Evolutionary conservation across 768 basidiomycete species (phyloP), one percentile per base, ranked within the genome.

Genomic region (Holtermannia corniformis): DNA sequence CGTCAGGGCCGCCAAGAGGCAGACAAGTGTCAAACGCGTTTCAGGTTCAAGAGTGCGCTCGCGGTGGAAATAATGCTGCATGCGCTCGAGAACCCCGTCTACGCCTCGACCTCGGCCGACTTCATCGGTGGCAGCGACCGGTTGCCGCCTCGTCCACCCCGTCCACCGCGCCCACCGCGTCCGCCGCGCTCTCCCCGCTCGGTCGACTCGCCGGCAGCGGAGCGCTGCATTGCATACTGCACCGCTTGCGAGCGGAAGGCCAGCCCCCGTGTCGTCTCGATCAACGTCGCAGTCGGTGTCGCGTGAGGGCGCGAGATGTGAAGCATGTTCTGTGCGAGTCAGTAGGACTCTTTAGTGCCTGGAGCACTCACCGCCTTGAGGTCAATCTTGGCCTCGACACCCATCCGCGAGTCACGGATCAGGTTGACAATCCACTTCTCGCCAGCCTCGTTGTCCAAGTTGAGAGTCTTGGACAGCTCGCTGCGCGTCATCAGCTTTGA

Each of bases 391-490:
- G 93, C 93, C 62, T 97, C 93, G 1, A 87, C 85, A 13, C 89
- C 89, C 85, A 93, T 89, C 44, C 90, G 81, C 4, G 92, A 93
- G 74, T 97, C 95, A 27, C 95, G 83, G 64, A 97, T 95, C 56
- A 97, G 85, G 76, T 97, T 96, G 64, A 97, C 95, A 57, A 97
- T 93, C 93, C 93, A 99, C 65, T 93, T 93, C 71, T 99, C 95
- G 47, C 93, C 95, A 68, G 97, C 95, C 59, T 90, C 90, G 41
- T 78, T 81, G n/a, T 86, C 84, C 45, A 97, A 79, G 72, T 96
- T 96, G 13, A 97, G 79, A 7, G 93, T 83, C 64, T 88, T 85
- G 7, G 92, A 95, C 12, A 97, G 80, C 65, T 95, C 89, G 54
- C 90, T 91, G 57, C 4, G 19, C 5, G 25, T 54, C 23, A 50